Conservation (phyloP, 1,284 basidiomycete genomes). For the Ustilago bromivora region DNA sequence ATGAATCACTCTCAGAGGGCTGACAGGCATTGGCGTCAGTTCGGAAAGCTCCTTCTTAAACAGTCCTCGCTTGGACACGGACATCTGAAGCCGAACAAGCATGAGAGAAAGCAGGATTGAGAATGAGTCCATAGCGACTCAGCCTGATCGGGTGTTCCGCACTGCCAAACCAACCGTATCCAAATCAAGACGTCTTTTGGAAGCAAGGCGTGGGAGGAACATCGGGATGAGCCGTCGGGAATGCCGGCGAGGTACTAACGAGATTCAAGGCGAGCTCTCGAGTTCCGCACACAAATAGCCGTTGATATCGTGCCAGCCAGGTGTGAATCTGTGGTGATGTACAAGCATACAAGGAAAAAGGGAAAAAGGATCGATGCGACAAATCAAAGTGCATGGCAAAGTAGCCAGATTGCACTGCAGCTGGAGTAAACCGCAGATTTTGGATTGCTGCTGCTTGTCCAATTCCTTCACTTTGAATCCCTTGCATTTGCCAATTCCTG, state of each 20-base stretch:
- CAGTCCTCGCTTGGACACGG: background rate
- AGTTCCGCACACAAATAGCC: background rate
- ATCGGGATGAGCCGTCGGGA: slow-evolving; percentile 4
- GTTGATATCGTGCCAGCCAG: background rate
- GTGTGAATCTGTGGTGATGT: background rate
- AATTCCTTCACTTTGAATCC: slow-evolving; percentile 30
- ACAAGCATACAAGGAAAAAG: background rate
- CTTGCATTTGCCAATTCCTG: slow-evolving; percentile 12
- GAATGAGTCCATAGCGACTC: background rate
- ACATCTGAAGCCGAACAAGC: background rate
- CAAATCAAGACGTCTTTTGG: background rate
- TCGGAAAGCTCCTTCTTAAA: too few relatives aligned
- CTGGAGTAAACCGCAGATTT: background rate
- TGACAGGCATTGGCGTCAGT: too few relatives aligned
- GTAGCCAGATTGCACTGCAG: background rate
- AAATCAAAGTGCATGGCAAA: slow-evolving; percentile 2
- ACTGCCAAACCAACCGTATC: background rate
- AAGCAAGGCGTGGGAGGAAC: background rate
- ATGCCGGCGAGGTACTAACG: background rate
- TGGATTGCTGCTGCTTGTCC: slow-evolving; percentile 11
- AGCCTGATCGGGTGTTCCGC: background rate
- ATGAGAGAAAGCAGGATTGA: background rate
- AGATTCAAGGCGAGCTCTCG: background rate
- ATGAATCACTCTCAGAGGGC: background rate
- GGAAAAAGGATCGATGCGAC: slow-evolving; percentile 23